phyloP scores from a whole-genome alignment of 306 rosid species.

The Pyrus betulifolia region DNA sequence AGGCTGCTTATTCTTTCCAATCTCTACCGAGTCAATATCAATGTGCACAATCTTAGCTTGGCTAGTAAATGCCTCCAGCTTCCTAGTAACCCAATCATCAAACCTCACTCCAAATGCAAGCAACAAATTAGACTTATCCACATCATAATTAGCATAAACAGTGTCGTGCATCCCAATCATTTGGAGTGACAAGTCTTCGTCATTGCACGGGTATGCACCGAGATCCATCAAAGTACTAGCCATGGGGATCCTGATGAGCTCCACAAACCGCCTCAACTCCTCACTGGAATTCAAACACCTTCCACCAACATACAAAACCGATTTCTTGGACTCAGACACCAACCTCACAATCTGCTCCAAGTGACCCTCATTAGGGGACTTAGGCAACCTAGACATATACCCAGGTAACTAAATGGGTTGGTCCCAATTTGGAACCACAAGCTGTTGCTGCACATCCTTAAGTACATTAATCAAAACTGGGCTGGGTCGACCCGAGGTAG shows the following conservation, averaged over 20 bases:
- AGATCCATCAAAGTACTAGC: constrained; percentile 89
- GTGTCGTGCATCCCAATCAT: constrained; percentile 97
- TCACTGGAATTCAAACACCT: constrained; percentile 74
- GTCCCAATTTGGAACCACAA: no score
- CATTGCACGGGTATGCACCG: constrained; percentile 46
- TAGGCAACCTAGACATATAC: no score
- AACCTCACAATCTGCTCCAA: constrained; percentile 41
- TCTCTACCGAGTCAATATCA: constrained; percentile 86
- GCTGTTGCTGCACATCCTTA: constrained; percentile 44
- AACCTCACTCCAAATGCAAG: constrained; percentile 93
- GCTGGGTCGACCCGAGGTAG: constrained; percentile 45
- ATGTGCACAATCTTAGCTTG: constrained; percentile 87
- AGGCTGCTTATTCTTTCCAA: constrained; percentile 94
- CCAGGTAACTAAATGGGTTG: no score
- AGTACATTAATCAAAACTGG: no score
- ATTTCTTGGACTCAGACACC: constrained; percentile 52
- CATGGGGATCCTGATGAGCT: constrained; percentile 66
- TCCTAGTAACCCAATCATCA: constrained; percentile 88
- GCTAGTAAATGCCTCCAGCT: constrained; percentile 80
- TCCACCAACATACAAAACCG: constrained; percentile 80
- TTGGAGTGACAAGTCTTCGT: constrained; percentile 48
- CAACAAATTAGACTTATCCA: constrained; percentile 65
- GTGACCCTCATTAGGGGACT: no score
- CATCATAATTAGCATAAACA: constrained; percentile 84
- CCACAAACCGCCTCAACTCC: constrained; percentile 59